phyloP scores from a whole-genome alignment of 805 yeast species.

The Candida nanaspora region DNA sequence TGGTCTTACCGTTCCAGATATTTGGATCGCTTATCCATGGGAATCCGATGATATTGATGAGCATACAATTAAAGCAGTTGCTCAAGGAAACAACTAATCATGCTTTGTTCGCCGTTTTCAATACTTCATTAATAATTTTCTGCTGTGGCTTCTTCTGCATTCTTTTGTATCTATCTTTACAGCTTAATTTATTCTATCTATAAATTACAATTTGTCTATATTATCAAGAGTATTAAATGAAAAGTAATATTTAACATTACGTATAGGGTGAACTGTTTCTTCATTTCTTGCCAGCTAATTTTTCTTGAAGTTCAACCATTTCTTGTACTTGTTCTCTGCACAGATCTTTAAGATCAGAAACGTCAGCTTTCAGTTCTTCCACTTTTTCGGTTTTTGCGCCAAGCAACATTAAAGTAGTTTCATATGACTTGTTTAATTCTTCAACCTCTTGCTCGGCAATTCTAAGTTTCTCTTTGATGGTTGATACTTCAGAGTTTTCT shows the following conservation, averaged over 20 bases:
- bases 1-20: slow-evolving; percentile 68
- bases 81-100: slow-evolving; percentile 48
- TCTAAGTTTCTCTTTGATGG: slow-evolving; percentile 20
- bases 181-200: too few relatives aligned
- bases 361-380: slow-evolving; percentile 82
- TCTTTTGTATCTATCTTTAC: too few relatives aligned
- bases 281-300: not conserved
- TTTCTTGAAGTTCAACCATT: slow-evolving; percentile 57
- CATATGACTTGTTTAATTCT: slow-evolving; percentile 15
- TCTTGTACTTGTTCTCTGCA: slow-evolving; percentile 81
- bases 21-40: slow-evolving; percentile 91
- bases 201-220: too few relatives aligned
- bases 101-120: not conserved
- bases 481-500: slow-evolving; percentile 40
- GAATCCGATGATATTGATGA: slow-evolving; percentile 75
- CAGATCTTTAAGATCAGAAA: slow-evolving; percentile 80
- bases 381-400: slow-evolving; percentile 87
- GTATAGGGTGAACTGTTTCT: too few relatives aligned
- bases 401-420: slow-evolving; percentile 56
- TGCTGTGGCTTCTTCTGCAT: too few relatives aligned
- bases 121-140: not conserved
- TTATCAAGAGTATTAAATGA: too few relatives aligned
- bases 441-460: slow-evolving; percentile 13
- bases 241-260: too few relatives aligned
- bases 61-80: slow-evolving; percentile 58